Conservation (phyloP, 1,284 basidiomycete species). For the Moesziomyces globuligerus region DNA sequence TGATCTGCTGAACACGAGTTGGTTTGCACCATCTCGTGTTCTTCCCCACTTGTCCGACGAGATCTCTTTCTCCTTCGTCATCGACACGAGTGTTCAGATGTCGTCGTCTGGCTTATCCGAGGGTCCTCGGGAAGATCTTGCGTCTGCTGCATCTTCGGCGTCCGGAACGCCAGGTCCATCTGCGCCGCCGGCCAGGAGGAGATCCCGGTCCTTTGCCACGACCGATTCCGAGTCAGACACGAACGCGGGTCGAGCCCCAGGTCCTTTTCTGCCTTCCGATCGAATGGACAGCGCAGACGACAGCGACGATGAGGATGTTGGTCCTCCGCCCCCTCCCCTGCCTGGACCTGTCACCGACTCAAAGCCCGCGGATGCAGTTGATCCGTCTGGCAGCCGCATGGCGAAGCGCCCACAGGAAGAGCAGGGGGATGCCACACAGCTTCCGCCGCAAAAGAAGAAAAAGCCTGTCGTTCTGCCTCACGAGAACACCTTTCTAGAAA, state of each 20-base stretch:
- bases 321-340: conserved; percentile 26
- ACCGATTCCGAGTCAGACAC: conserved; percentile 20
- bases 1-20: background rate
- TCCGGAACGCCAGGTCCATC: conserved; percentile 16
- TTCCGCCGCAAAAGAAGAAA: conserved; percentile 30
- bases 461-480: conserved; percentile 71
- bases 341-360: background rate
- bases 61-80: background rate
- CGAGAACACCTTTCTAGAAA: conserved; percentile 86
- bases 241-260: conserved; percentile 10
- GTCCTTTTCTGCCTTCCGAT: conserved; percentile 6
- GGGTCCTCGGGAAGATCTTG: background rate
- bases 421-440: background rate
- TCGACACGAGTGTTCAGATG: background rate
- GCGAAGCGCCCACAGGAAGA: conserved; percentile 12
- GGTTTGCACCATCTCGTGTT: too few relatives aligned
- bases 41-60: background rate
- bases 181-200: conserved; percentile 2
- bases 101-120: background rate
- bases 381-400: background rate
- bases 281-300: background rate
- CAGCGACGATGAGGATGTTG: conserved; percentile 16
- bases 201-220: conserved; percentile 29
- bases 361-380: background rate
- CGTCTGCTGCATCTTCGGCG: conserved; percentile 1